Base-by-base conservation (phyloP, 306 rosid genomes). In the Prunus mira region DNA sequence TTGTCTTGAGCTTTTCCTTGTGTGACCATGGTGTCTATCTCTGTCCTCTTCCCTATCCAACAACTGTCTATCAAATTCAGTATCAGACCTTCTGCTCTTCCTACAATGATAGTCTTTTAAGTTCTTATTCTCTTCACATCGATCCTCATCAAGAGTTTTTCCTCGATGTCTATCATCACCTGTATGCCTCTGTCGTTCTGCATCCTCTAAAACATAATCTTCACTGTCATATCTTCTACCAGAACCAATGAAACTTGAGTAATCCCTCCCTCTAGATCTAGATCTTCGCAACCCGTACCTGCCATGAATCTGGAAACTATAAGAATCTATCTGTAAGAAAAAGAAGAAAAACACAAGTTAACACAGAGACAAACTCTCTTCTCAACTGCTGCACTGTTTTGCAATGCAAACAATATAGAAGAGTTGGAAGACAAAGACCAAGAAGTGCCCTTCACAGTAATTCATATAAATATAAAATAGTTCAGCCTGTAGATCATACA, bases 201-300 rank as follows among this genome's bases (percentile, higher is more conserved):
- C 25, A 13, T 32, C 80, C 76, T 73, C 28, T 47, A 19, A 50
- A 58, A 54, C 50, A 55, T 79, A 63, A 79, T 57, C 30, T 34
- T 78, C 74, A 43, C 18, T 27, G 60, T 77, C 73, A 10, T 54
- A 84, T 67, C 86, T 91, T 84, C 89, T 83, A 41, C 81, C 67
- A 65, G 78, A 87, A 70, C 65, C 34, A 81, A 78, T 57, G 63
- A 52, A 65, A 77, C 51, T 79, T 51, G 76, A 75, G 67, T 57
- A 81, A 79, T 79, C 85, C 62, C 47, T 71, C 76, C 88, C 92
- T 82, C 79, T 79, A 58, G 91, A 88, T 80, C 87, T 84, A 45
- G 93, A 85, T 82, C 93, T 87, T 79, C 86, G 82, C 10, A 85
- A 79, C 76, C 34, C 75, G 70, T 81, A 65, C 84, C 96, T 90